Evolutionary conservation across 768 basidiomycete genomes (phyloP).

Genomic region (Auriscalpium vulgare): DNA sequence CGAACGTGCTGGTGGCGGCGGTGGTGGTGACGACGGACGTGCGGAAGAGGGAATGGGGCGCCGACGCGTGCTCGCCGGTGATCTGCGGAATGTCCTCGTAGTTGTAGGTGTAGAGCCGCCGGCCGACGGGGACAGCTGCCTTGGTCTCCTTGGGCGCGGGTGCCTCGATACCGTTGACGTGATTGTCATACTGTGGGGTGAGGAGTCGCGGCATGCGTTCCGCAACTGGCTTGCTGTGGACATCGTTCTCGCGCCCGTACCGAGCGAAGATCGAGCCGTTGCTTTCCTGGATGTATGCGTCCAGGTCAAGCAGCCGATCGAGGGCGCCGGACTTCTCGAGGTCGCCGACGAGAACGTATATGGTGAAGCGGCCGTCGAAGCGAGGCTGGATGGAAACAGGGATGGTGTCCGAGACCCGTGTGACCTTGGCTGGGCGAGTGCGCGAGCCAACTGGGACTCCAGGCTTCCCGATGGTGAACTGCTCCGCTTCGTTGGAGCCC

Average conservation of each 20-base stretch:
- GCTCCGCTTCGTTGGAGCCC: neutral
- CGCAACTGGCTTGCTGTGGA: neutral
- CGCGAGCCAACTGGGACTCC: slow-evolving; percentile 3
- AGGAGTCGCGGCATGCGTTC: neutral
- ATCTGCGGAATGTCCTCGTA: slow-evolving; percentile 8
- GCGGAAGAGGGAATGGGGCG: slow-evolving; percentile 4
- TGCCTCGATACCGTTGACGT: neutral
- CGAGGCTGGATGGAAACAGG: slow-evolving; percentile 3
- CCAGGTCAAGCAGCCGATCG: neutral
- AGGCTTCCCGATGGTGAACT: neutral
- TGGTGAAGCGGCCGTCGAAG: slow-evolving; percentile 7
- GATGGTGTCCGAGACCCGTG: slow-evolving; percentile 4
- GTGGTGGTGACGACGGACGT: slow-evolving; percentile 1
- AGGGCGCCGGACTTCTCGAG: neutral
- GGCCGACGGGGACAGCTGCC: neutral
- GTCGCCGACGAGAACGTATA: slow-evolving; percentile 3
- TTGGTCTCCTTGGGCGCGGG: no score
- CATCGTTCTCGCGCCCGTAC: neutral
- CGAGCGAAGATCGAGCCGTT: neutral
- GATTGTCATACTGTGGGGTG: neutral
- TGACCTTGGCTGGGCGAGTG: slow-evolving; percentile 3
- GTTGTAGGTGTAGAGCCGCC: slow-evolving; percentile 1
- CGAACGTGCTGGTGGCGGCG: neutral
- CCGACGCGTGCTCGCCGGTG: neutral
- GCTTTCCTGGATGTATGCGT: neutral